A percentile compares a stretch with the other conserved stretches of the same genome.
phyloP scores from a whole-genome alignment of 306 rosid species.

The Geum urbanum region DNA sequence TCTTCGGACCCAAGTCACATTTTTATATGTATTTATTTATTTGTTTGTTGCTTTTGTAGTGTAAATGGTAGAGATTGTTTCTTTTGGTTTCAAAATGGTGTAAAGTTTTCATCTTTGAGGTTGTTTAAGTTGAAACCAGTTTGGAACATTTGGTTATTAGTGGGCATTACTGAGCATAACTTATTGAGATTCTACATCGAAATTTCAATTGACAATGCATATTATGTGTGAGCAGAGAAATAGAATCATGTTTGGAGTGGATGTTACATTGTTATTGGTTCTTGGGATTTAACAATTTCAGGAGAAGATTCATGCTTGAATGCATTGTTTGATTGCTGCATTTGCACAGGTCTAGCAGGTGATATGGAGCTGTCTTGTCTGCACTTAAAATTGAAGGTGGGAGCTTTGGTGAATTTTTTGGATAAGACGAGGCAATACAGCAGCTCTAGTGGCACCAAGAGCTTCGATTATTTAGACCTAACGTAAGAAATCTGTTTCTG shows the following conservation, averaged over 20 bases:
- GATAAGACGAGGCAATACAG: constrained; percentile 43
- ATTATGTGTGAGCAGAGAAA: not conserved
- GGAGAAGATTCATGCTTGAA: not conserved
- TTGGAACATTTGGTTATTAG: constrained; percentile 5
- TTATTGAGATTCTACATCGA: not conserved
- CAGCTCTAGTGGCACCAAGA: constrained; percentile 32
- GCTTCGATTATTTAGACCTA: constrained; percentile 61
- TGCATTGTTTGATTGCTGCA: not conserved
- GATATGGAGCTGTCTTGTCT: constrained; percentile 18
- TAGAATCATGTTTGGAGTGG: not conserved
- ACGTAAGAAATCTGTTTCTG: constrained; percentile 50
- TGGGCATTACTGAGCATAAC: not conserved
- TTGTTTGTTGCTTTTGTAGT: constrained; percentile 2
- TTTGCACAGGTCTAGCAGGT: constrained; percentile 36
- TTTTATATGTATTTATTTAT: not conserved
- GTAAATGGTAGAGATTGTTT: too few relatives aligned
- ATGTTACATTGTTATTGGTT: not conserved
- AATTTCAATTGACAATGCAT: not conserved
- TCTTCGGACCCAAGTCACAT: not conserved
- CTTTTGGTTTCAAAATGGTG: not conserved
- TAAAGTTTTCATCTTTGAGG: not conserved
- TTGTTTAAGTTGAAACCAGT: not conserved
- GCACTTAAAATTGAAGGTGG: constrained; percentile 30
- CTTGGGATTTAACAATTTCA: not conserved
- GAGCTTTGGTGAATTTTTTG: constrained; percentile 32